Evolutionary conservation across 805 yeast genomes (phyloP).

Genomic region (Candida nonsorbophila): DNA sequence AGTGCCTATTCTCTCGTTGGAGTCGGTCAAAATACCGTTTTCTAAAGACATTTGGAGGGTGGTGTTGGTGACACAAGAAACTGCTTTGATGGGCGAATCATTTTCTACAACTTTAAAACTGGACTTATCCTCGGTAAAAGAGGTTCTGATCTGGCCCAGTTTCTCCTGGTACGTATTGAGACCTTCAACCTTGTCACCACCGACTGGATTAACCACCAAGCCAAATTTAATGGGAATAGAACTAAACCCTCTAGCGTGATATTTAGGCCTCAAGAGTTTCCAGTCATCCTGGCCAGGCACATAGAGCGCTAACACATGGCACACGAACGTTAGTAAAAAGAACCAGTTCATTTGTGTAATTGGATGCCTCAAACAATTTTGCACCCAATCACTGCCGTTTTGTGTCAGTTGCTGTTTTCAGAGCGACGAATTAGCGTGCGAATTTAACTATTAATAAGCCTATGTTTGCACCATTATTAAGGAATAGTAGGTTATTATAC

Average conservation of each 20-base stretch:
- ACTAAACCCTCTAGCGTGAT: constrained; percentile 12
- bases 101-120: constrained; percentile 3
- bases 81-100: constrained; percentile 20
- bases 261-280: constrained; percentile 24
- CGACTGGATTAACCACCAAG: constrained; percentile 22
- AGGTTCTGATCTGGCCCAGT: background rate
- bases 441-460: too few relatives aligned
- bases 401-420: too few relatives aligned
- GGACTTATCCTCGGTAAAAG: background rate
- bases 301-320: constrained; percentile 6
- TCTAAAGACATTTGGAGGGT: constrained; percentile 24
- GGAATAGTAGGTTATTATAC: too few relatives aligned
- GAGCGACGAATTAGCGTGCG: too few relatives aligned
- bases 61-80: constrained; percentile 19
- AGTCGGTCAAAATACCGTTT: constrained; percentile 26
- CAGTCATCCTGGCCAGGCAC: constrained; percentile 30
- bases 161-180: background rate
- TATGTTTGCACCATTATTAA: too few relatives aligned
- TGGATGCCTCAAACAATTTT: too few relatives aligned
- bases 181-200: constrained; percentile 12
- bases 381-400: too few relatives aligned
- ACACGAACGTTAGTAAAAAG: too few relatives aligned
- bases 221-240: constrained; percentile 32
- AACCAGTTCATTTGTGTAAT: too few relatives aligned
- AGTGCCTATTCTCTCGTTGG: constrained; percentile 28